A percentile compares a stretch with the other conserved stretches of the same genome.
phyloP scores from a whole-genome alignment of 805 yeast genomes.

The Starmerella bombicola region DNA sequence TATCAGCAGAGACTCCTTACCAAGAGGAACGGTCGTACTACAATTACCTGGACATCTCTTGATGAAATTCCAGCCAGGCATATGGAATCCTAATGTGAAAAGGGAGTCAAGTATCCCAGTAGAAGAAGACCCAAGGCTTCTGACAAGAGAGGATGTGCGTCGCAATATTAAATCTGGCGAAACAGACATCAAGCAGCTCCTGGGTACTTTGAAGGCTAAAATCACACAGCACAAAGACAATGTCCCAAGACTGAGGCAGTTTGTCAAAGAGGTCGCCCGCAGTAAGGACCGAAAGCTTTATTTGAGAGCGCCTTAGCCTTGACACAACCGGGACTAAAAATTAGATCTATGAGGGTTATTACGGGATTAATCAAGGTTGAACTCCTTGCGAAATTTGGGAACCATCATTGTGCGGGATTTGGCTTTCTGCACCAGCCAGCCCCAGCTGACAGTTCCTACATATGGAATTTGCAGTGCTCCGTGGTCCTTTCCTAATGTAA shows the following conservation, averaged over 20 bases:
- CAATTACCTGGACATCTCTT: conserved; percentile 53
- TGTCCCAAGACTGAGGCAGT: conserved; percentile 44
- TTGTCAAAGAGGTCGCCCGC: conserved; percentile 46
- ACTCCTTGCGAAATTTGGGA: conserved; percentile 3
- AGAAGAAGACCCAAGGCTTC: conserved; percentile 30
- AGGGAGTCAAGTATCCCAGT: conserved; percentile 8
- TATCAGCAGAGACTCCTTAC: conserved; percentile 32
- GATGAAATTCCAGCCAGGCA: conserved; percentile 59
- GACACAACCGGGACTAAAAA: too few species aligned
- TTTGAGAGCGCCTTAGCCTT: conserved; percentile 8
- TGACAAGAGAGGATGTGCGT: conserved; percentile 63
- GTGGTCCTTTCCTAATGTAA: conserved; percentile 4
- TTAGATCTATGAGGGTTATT: too few species aligned
- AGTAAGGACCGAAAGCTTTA: conserved; percentile 36
- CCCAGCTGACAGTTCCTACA: conserved; percentile 6
- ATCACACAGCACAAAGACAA: conserved; percentile 53
- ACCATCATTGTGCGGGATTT: conserved; percentile 7
- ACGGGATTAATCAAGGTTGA: too few species aligned
- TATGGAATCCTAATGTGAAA: conserved; percentile 62
- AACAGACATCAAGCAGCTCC: conserved; percentile 48
- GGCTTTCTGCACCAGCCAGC: conserved; percentile 5
- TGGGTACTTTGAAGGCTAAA: conserved; percentile 47
- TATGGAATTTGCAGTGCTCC: conserved; percentile 8
- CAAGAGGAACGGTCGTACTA: conserved; percentile 46
- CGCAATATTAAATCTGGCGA: conserved; percentile 38